A percentile compares a stretch with the other conserved stretches of the same genome.
Evolutionary conservation across 148 eudicot genomes (phyloP).

Genomic region (Rhododendron kiyosumense): DNA sequence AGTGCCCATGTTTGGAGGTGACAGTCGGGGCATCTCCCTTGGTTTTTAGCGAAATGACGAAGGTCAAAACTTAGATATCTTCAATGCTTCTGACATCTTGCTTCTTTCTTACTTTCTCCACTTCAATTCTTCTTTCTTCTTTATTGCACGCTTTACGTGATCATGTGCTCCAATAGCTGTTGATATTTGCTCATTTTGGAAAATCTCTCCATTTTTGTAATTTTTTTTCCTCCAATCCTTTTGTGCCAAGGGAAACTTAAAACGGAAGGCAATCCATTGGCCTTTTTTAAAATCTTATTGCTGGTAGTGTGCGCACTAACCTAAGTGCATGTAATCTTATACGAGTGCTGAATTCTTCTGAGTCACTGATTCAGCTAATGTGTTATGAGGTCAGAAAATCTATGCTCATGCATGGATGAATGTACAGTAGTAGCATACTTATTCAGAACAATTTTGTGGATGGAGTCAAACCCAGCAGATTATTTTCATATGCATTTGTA

Average conservation of each 20-base stretch:
- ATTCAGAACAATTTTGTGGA: not conserved
- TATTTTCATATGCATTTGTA: not conserved
- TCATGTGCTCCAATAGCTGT: not conserved
- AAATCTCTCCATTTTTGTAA: not conserved
- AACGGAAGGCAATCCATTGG: not conserved
- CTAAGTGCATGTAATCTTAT: not conserved
- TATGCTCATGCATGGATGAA: not conserved
- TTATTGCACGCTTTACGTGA: not conserved
- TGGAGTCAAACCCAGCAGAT: not conserved
- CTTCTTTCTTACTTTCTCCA: not conserved
- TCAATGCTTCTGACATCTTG: not conserved
- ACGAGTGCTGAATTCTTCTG: not conserved
- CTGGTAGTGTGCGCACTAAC: not conserved
- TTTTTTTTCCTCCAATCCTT: not conserved
- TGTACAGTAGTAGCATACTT: not conserved
- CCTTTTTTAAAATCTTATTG: not conserved
- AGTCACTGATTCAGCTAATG: not conserved
- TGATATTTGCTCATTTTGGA: not conserved
- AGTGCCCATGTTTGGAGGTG: not conserved
- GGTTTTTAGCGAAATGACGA: not conserved
- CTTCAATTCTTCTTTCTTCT: not conserved
- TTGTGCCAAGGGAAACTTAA: not conserved
- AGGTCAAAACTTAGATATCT: not conserved
- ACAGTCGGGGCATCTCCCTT: not conserved
- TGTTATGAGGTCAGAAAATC: not conserved